These are phyloP conservation scores for Globisporangium perplexum DNA, from an alignment of 352 stramenopile species.

Conservation along the genomic window DNA sequence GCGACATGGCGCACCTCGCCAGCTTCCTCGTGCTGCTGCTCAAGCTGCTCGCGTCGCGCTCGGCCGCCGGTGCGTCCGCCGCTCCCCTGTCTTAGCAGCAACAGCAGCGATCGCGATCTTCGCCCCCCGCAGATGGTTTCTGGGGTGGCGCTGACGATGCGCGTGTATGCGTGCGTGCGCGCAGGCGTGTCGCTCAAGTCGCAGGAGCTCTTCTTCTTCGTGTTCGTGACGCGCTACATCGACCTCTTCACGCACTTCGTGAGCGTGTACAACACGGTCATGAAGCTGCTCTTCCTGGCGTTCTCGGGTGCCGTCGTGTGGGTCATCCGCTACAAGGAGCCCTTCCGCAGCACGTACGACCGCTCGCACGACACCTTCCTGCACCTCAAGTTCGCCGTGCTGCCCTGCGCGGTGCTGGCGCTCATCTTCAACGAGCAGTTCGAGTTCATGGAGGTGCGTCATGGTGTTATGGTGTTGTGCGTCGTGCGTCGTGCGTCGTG, in stretches of 20 bases:
- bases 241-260: conserved; percentile 97
- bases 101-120: too few species aligned
- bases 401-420: conserved; percentile 94
- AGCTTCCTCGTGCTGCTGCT: conserved; percentile 98
- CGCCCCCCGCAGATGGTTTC: neutral
- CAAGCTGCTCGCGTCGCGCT: conserved; percentile 89
- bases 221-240: conserved; percentile 98
- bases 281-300: conserved; percentile 98
- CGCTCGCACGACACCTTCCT: conserved; percentile 99
- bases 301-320: conserved; percentile 97
- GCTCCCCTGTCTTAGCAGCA: neutral
- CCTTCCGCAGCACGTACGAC: conserved; percentile 98
- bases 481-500: neutral
- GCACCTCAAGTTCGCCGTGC: conserved; percentile 96
- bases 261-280: conserved; percentile 97
- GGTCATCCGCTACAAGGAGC: conserved; percentile 95
- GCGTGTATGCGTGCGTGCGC: neutral
- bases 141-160: too few species aligned
- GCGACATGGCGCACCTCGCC: conserved; percentile 98
- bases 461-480: too few species aligned
- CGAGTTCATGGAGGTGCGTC: conserved; percentile 78
- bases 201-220: conserved; percentile 98
- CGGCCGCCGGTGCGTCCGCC: conserved; percentile 47
- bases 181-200: conserved; percentile 98
- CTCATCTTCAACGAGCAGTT: conserved; percentile 94